A percentile compares a stretch with the other conserved stretches of the same genome.
Conservation (phyloP, 257 asterid species). For the Nicotiana tabacum region DNA sequence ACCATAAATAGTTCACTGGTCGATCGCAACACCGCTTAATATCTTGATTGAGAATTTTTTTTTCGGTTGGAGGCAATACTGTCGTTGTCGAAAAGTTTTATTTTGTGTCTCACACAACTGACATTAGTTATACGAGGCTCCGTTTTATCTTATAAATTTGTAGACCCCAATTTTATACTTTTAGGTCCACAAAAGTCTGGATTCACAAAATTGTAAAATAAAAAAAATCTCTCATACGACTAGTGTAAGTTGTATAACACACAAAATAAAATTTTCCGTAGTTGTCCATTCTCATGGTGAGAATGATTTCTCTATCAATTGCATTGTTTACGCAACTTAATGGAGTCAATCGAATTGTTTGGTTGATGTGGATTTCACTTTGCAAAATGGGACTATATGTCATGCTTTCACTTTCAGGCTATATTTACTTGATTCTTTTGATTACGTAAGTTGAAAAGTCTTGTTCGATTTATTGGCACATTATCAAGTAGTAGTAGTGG, state of each 20-base stretch:
- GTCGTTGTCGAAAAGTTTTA: background rate
- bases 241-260: too few species aligned
- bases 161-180: too few species aligned
- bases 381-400: background rate
- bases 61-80: background rate
- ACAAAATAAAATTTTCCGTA: too few species aligned
- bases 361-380: background rate
- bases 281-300: background rate
- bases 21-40: background rate
- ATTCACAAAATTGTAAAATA: too few species aligned
- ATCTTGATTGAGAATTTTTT: background rate
- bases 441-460: background rate
- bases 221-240: too few species aligned
- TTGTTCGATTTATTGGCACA: background rate
- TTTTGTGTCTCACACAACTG: too few species aligned
- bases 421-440: background rate
- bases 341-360: background rate
- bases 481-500: background rate
- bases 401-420: background rate
- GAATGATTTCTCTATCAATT: background rate
- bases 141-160: too few species aligned
- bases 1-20: background rate
- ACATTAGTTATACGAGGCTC: too few species aligned
- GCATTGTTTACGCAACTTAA: slow-evolving; percentile 2
- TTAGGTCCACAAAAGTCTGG: too few species aligned